Conservation (phyloP, 148 eudicot genomes). For the Polygonum aviculare region DNA sequence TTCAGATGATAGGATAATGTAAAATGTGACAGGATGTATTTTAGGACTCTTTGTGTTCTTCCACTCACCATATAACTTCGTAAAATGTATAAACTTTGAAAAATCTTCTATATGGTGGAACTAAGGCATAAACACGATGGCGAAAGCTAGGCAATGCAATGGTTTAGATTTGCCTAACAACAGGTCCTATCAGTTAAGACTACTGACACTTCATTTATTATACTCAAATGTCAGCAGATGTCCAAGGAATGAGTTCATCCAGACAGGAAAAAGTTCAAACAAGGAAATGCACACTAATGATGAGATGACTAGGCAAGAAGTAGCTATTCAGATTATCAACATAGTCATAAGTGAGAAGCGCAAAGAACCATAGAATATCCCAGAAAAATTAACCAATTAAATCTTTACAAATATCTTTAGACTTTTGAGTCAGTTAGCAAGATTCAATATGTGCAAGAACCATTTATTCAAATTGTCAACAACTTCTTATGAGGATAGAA, state of each 20-base stretch:
- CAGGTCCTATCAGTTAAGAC: not conserved
- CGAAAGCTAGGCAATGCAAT: no score
- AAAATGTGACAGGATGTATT: no score
- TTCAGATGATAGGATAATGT: no score
- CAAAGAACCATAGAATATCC: not conserved
- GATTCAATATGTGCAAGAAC: not conserved
- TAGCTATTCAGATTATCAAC: not conserved
- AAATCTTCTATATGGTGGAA: no score
- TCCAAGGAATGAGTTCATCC: not conserved
- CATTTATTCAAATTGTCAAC: not conserved
- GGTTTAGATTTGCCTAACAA: no score
- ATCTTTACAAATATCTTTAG: no score
- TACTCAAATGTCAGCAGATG: not conserved
- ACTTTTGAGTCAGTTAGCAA: no score
- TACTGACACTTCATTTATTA: not conserved
- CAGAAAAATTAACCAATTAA: no score
- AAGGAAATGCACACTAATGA: not conserved
- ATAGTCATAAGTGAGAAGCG: not conserved
- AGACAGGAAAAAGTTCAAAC: not conserved
- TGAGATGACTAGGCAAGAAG: not conserved
- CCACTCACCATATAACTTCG: no score
- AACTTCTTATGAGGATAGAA: not conserved
- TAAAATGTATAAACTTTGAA: no score
- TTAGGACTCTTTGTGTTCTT: no score
- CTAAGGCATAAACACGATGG: no score